Conservation (phyloP, 495 filamentous ascomycete genomes). For the Echria macrotheca region DNA sequence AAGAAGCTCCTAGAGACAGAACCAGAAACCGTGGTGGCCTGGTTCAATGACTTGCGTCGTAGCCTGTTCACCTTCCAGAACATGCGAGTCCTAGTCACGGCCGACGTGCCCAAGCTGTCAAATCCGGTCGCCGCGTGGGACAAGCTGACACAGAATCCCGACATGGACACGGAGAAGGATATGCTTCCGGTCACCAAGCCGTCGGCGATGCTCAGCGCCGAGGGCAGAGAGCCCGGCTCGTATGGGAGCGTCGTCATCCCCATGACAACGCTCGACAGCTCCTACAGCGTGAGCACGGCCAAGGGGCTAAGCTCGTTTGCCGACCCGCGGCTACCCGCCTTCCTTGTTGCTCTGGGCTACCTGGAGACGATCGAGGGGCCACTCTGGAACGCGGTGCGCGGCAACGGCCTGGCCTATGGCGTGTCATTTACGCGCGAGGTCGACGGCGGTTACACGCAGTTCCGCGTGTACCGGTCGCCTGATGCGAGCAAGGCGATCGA, state of each 20-base stretch:
- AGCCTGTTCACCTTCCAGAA: constrained; percentile 75
- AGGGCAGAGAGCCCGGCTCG: constrained; percentile 66
- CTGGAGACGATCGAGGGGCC: constrained; percentile 92
- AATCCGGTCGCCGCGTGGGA: constrained; percentile 85
- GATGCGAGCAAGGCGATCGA: constrained; percentile 83
- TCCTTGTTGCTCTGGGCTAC: constrained; percentile 82
- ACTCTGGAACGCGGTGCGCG: constrained; percentile 86
- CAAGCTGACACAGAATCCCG: constrained; percentile 41
- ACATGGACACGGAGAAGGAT: constrained; percentile 39
- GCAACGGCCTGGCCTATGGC: constrained; percentile 87
- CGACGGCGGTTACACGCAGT: constrained; percentile 72
- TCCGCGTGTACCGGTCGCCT: constrained; percentile 82
- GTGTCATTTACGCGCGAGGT: constrained; percentile 67
- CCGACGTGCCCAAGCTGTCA: constrained; percentile 68
- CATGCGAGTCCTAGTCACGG: constrained; percentile 76
- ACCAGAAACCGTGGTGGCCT: constrained; percentile 63
- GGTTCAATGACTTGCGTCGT: constrained; percentile 69
- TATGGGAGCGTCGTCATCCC: constrained; percentile 73
- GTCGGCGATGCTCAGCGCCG: constrained; percentile 58
- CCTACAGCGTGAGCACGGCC: constrained; percentile 70
- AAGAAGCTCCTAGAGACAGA: constrained; percentile 66
- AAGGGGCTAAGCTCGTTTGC: constrained; percentile 68
- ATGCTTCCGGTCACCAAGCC: constrained; percentile 41
- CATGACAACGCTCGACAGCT: constrained; percentile 90
- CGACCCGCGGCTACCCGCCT: constrained; percentile 72